Evolutionary conservation across 2,329 filamentous ascomycete genomes (phyloP).

Genomic region (Scopulariopsis brevicaulis): DNA sequence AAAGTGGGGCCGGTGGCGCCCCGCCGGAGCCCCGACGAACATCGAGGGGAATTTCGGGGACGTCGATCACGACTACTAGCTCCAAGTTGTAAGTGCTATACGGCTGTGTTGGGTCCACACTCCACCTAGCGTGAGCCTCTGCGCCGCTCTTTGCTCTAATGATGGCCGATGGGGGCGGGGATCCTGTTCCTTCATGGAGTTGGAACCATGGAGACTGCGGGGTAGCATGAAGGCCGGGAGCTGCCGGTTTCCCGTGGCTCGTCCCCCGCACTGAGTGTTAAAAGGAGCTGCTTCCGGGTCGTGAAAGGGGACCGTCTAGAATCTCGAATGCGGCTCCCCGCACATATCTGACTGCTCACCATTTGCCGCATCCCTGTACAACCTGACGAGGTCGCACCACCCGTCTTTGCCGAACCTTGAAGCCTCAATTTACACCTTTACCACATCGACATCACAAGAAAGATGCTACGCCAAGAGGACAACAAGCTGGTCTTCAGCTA

Average conservation of each 20-base stretch:
- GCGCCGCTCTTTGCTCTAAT: background rate
- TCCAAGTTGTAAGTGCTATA: background rate
- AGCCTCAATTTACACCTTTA: background rate
- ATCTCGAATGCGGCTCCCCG: no score
- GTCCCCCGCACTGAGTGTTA: no score
- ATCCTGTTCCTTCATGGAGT: background rate
- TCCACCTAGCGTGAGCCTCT: no score
- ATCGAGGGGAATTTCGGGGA: background rate
- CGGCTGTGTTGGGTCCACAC: no score
- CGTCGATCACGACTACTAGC: background rate
- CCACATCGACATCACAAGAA: background rate
- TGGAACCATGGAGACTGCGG: no score
- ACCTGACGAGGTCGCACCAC: background rate
- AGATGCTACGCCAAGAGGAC: constrained; percentile 1
- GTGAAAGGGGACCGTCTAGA: no score
- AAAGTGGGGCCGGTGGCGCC: background rate
- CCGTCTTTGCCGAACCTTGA: background rate
- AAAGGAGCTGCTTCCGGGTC: no score
- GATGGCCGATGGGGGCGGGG: background rate
- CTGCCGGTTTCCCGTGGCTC: no score
- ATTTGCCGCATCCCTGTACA: background rate
- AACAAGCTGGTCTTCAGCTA: constrained; percentile 16
- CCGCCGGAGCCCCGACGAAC: background rate
- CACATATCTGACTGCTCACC: background rate
- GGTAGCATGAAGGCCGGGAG: background rate